Base-by-base conservation (phyloP, 352 stramenopile species). In the Globisporangium spinosum region DNA sequence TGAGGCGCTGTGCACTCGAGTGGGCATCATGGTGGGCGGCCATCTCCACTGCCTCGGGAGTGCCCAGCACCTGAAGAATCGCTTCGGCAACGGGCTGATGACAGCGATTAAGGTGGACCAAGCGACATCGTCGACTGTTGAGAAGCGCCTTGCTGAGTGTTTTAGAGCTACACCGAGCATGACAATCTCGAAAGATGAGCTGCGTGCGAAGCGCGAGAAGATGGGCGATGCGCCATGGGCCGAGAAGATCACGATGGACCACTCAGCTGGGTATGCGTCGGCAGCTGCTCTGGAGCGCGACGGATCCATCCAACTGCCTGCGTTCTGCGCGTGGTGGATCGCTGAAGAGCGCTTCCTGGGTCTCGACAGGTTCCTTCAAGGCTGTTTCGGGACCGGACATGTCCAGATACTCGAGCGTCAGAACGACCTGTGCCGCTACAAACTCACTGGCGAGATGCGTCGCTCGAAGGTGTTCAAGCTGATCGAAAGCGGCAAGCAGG, bases 41-140 rank as follows among this genome's bases (percentile, higher is more conserved):
- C 79, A 76, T 20, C 60, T 94, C 49, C 80, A 81, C 22, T 95
- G 87, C 32, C 73, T 98, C 23, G 93, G 93, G 54, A 97, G 77
- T 55, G 75, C 92, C 2, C 86, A 99, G 82, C 94, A 98, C 74
- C 72, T 99, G 69, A 99, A 99, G 80, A 83, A 82, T 68, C 91
- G 93, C 25, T 99, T 99, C 70, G 97, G 97, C n/a, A 80, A 97
- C 63, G 97, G 96, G 0, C 94, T 97, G 47, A 89, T 98, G 77
- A 74, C 98, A 22, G 89, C 98, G 45, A 57, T 92, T 27, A 90
- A 90, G 66, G 70, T 93, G 23, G 51, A 75, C 43, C 57, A 74
- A 55, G 76, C 75, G 0, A 45, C 74, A 0, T 73, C 61, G 2
- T 62, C 78, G 12, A 74, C 80, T 22, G 70, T 93, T 20, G 53